Percentiles rank a stretch among this genome's conserved stretches.
These are phyloP conservation scores for Mucor sp. DNA, from an alignment of 371 early-diverging fungal genomes.

Conservation along the genomic window DNA sequence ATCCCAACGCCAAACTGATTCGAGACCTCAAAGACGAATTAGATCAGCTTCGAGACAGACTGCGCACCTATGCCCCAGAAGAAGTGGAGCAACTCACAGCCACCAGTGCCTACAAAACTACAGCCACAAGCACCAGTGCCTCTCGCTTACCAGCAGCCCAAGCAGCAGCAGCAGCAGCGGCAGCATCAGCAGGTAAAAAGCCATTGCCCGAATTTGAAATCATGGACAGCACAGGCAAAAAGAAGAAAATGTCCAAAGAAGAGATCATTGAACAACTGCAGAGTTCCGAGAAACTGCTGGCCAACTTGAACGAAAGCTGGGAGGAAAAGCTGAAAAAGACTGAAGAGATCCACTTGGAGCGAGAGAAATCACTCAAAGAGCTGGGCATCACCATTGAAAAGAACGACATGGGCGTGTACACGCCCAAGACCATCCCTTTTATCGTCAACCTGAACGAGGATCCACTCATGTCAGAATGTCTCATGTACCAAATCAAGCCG, in stretches of 20 bases:
- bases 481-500: constrained; percentile 84
- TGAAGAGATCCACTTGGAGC: constrained; percentile 72
- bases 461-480: constrained; percentile 88
- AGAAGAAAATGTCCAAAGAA: constrained; percentile 57
- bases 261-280: constrained; percentile 80
- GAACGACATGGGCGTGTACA: constrained; percentile 77
- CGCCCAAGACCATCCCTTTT: constrained; percentile 85
- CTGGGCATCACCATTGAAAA: constrained; percentile 80
- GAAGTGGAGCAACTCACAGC: constrained; percentile 48
- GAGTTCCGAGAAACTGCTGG: constrained; percentile 87
- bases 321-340: constrained; percentile 83
- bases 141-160: constrained; percentile 1
- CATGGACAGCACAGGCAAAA: constrained; percentile 50
- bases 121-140: background rate
- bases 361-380: constrained; percentile 79
- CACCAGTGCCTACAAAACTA: constrained; percentile 34
- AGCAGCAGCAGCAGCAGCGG: background rate
- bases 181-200: background rate
- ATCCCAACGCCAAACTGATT: constrained; percentile 84
- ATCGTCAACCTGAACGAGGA: constrained; percentile 91
- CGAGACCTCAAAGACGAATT: constrained; percentile 89
- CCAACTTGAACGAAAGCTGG: constrained; percentile 83
- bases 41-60: constrained; percentile 61
- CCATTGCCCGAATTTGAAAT: constrained; percentile 45
- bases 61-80: constrained; percentile 66